Evolutionary conservation across 257 asterid species (phyloP).

Genomic region (Solanum chilense): DNA sequence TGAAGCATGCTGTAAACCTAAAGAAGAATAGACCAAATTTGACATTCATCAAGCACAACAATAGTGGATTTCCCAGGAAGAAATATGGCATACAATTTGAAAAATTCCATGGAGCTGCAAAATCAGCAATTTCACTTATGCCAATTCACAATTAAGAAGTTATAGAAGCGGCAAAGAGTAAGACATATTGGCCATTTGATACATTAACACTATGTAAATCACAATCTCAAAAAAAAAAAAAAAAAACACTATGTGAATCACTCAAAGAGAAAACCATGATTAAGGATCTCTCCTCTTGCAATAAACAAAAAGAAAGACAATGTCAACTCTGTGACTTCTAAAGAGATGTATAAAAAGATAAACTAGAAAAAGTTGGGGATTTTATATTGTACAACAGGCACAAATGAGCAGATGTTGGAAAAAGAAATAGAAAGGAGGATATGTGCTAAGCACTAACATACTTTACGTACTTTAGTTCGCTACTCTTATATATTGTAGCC

Average conservation of each 20-base stretch:
- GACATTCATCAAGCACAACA: not conserved
- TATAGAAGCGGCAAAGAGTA: not conserved
- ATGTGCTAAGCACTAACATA: not conserved
- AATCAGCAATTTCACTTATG: not conserved
- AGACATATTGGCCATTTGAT: not conserved
- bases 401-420: not conserved
- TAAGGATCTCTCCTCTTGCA: not conserved
- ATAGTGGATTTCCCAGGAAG: not conserved
- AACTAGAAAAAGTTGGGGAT: not conserved
- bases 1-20: slow-evolving; percentile 98
- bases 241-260: not conserved
- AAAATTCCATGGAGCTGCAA: not conserved
- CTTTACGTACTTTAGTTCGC: not conserved
- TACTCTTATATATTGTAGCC: not conserved
- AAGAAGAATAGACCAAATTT: not conserved
- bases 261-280: not conserved
- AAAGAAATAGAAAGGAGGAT: not conserved
- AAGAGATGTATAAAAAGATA: not conserved
- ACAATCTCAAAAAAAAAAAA: not conserved
- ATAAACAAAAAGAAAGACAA: not conserved
- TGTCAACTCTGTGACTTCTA: not conserved
- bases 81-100: not conserved
- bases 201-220: not conserved
- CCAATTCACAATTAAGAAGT: not conserved
- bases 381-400: not conserved